Evolutionary conservation across 257 asterid genomes (phyloP).

Genomic region (Leptodermis oblonga): DNA sequence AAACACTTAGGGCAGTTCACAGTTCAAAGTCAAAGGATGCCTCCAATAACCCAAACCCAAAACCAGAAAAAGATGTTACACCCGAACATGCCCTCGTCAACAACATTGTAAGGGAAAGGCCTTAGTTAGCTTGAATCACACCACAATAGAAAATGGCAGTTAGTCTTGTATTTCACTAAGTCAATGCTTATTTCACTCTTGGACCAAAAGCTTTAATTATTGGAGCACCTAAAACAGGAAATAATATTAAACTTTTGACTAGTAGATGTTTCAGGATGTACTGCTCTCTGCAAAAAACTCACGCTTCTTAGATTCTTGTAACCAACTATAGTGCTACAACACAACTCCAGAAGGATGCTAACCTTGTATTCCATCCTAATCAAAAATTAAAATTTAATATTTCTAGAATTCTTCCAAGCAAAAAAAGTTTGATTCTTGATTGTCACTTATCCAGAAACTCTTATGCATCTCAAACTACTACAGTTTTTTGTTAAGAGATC

Average conservation of each 20-base stretch:
- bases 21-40: neutral
- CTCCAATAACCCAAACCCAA: neutral
- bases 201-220: neutral
- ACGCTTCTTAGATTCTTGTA: neutral
- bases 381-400: neutral
- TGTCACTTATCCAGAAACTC: neutral
- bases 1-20: too few species aligned
- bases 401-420: neutral
- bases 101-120: neutral
- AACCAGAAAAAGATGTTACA: neutral
- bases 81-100: neutral
- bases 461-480: neutral
- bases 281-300: neutral
- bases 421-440: neutral
- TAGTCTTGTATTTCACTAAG: neutral
- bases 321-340: neutral
- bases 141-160: neutral
- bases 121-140: neutral
- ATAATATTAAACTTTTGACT: neutral
- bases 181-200: neutral
- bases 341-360: neutral
- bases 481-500: neutral
- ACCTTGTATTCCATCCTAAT: neutral
- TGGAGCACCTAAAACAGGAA: too few species aligned
- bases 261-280: neutral